phyloP scores from a whole-genome alignment of 2,329 filamentous ascomycete genomes.

The Stachybotrys chartarum region DNA sequence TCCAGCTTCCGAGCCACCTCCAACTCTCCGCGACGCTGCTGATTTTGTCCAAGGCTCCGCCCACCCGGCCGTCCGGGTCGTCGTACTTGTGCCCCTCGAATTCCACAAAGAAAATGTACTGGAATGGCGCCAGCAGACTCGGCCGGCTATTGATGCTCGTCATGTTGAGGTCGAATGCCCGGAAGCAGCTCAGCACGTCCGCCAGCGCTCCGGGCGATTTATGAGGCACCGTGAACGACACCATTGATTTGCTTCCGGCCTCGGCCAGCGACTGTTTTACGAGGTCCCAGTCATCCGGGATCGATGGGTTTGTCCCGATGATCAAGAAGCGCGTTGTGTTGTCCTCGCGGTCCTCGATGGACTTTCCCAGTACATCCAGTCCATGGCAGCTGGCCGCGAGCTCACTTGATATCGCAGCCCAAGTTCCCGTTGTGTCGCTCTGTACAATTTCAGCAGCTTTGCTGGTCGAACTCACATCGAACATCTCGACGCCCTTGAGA shows the following conservation, averaged over 20 bases:
- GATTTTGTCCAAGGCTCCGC: conserved; percentile 52
- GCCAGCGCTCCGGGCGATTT: conserved; percentile 74
- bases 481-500: conserved; percentile 67
- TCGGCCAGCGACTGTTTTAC: conserved; percentile 16
- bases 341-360: conserved; percentile 66
- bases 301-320: conserved; percentile 33
- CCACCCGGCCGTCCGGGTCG: conserved; percentile 51
- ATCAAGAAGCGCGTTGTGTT: conserved; percentile 79
- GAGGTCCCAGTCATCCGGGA: conserved; percentile 16
- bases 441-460: conserved; percentile 73
- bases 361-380: conserved; percentile 60
- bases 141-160: conserved; percentile 88
- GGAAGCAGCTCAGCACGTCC: conserved; percentile 73
- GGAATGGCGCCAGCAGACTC: conserved; percentile 66
- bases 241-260: conserved; percentile 57
- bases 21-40: conserved; percentile 50
- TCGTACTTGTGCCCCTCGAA: conserved; percentile 56
- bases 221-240: conserved; percentile 80
- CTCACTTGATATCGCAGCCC: conserved; percentile 71
- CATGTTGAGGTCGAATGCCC: conserved; percentile 64
- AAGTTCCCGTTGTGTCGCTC: conserved; percentile 48
- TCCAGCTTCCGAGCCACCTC: conserved; percentile 67
- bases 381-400: conserved; percentile 63
- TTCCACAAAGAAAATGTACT: conserved; percentile 94
- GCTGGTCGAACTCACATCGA: conserved; percentile 81